Conservation (phyloP, 257 asterid genomes). For the Apocynum venetum region DNA sequence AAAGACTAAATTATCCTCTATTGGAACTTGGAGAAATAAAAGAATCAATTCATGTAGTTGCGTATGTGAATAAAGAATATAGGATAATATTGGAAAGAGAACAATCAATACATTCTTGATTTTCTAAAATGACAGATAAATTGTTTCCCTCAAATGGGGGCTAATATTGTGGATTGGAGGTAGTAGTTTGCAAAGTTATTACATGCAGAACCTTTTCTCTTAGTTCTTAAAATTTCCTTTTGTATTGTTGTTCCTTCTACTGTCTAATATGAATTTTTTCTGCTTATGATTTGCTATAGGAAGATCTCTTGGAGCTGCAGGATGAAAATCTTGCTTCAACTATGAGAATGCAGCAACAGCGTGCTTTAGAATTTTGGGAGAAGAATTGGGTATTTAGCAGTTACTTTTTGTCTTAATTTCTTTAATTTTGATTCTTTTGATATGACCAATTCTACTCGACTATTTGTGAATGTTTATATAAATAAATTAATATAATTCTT, state of each 20-base stretch:
- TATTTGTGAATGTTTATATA: neutral
- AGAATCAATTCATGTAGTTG: too few species aligned
- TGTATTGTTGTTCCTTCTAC: conserved; percentile 13
- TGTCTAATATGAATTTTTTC: conserved; percentile 20
- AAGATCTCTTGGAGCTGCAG: conserved; percentile 90
- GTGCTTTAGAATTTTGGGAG: conserved; percentile 90
- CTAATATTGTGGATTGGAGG: neutral
- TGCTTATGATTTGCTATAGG: conserved; percentile 44
- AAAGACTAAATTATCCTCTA: neutral
- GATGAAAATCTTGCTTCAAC: conserved; percentile 78
- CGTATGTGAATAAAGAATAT: neutral
- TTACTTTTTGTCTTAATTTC: conserved; percentile 14
- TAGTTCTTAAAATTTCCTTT: neutral
- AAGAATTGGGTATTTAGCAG: conserved; percentile 73
- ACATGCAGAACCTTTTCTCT: neutral
- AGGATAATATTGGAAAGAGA: neutral
- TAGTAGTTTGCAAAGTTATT: neutral
- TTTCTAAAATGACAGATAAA: neutral
- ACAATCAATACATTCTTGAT: too few species aligned
- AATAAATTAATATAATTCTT: conserved; percentile 19
- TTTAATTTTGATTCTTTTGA: neutral
- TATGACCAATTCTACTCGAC: conserved; percentile 3
- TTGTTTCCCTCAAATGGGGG: neutral
- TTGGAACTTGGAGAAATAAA: neutral
- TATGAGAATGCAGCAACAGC: conserved; percentile 62